Conservation (phyloP, 1,284 basidiomycete genomes). For the Megacollybia platyphylla region DNA sequence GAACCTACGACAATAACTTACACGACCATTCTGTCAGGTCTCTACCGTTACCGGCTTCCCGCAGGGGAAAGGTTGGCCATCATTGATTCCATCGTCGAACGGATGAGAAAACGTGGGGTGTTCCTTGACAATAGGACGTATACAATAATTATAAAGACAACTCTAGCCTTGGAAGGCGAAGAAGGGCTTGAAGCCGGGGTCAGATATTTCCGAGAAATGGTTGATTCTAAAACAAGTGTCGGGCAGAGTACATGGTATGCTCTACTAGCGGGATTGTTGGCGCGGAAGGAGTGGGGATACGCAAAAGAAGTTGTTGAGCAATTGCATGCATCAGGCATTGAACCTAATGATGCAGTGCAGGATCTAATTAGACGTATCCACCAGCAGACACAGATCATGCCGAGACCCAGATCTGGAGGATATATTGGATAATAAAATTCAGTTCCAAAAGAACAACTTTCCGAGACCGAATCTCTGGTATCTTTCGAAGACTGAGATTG, state of each 20-base stretch:
- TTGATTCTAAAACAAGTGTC: slow-evolving; percentile 29
- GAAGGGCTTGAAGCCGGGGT: slow-evolving; percentile 43
- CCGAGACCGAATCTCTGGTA: slow-evolving; percentile 60
- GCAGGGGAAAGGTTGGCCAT: slow-evolving; percentile 27
- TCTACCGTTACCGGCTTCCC: slow-evolving; percentile 42
- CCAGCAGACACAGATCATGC: slow-evolving; percentile 12
- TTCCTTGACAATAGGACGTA: slow-evolving; percentile 52
- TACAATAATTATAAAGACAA: slow-evolving; percentile 60
- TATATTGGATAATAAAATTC: background rate
- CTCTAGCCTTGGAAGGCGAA: slow-evolving; percentile 33
- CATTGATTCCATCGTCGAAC: slow-evolving; percentile 34
- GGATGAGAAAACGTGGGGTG: slow-evolving; percentile 46
- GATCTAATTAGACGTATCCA: slow-evolving; percentile 22
- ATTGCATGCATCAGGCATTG: slow-evolving; percentile 26
- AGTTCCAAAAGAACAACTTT: slow-evolving; percentile 47
- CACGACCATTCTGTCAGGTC: slow-evolving; percentile 48
- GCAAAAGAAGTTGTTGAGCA: slow-evolving; percentile 51
- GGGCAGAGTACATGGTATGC: slow-evolving; percentile 66
- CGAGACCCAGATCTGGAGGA: slow-evolving; percentile 11
- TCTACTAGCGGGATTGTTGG: slow-evolving; percentile 48
- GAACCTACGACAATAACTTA: slow-evolving; percentile 66
- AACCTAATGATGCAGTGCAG: slow-evolving; percentile 18
- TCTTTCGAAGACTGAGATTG: slow-evolving; percentile 49
- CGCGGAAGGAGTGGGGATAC: slow-evolving; percentile 38
- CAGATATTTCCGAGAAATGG: slow-evolving; percentile 57